These are phyloP conservation scores for Talaromyces pinophilus DNA, from an alignment of 2,329 filamentous ascomycete species.

Conservation along the genomic window DNA sequence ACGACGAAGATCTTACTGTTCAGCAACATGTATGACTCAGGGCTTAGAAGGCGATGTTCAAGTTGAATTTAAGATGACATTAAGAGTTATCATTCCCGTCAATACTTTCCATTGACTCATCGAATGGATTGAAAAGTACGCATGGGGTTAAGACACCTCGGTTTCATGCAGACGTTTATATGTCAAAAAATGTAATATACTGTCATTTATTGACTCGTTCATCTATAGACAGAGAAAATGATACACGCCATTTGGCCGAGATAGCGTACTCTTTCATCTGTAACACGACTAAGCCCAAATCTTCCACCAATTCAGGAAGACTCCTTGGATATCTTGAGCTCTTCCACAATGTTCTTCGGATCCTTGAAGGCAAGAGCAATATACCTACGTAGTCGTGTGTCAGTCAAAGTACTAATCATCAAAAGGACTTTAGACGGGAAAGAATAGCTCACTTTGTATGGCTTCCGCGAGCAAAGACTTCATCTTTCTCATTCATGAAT, in stretches of 20 bases:
- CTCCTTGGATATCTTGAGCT: slow-evolving; percentile 48
- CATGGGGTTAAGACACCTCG: too few relatives aligned
- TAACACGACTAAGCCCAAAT: neutral
- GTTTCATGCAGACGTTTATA: neutral
- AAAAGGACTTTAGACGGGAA: neutral
- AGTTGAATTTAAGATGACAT: too few relatives aligned
- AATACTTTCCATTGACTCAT: neutral
- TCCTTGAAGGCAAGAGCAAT: slow-evolving; percentile 64
- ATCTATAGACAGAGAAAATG: slow-evolving; percentile 6
- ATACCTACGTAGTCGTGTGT: slow-evolving; percentile 45
- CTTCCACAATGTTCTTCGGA: slow-evolving; percentile 61
- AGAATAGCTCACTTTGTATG: slow-evolving; percentile 60
- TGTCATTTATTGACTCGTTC: neutral
- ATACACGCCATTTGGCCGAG: neutral
- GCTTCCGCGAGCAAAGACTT: slow-evolving; percentile 65
- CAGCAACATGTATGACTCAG: slow-evolving; percentile 17
- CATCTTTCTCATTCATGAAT: slow-evolving; percentile 61
- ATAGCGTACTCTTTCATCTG: neutral
- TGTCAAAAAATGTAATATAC: slow-evolving; percentile 9
- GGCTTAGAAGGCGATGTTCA: too few relatives aligned
- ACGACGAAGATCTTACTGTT: slow-evolving; percentile 32
- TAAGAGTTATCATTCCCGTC: neutral
- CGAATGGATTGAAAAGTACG: neutral
- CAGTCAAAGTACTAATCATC: neutral
- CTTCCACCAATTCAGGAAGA: neutral